A percentile compares a stretch with the other conserved stretches of the same genome.
These are phyloP conservation scores for Sarcomyxa edulis DNA, from an alignment of 768 basidiomycete genomes.

Conservation along the genomic window DNA sequence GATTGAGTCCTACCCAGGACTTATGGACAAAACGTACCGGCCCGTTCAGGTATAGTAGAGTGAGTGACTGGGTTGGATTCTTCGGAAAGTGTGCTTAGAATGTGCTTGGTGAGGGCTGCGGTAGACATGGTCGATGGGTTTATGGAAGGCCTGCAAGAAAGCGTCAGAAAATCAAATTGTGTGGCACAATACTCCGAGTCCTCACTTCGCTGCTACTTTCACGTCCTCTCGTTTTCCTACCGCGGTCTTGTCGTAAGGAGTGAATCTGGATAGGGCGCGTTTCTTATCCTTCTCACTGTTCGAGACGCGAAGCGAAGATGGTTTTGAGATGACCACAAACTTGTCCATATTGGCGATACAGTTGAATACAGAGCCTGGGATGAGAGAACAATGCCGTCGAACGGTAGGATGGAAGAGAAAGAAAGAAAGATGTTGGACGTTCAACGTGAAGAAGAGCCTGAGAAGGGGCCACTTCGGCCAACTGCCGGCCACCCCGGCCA, in stretches of 20 bases:
- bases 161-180: conserved; percentile 14
- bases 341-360: conserved; percentile 6
- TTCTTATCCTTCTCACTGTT: conserved; percentile 12
- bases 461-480: too few species aligned
- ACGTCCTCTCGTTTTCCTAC: conserved; percentile 8
- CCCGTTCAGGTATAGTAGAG: conserved; percentile 54
- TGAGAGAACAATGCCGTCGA: too few species aligned
- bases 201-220: conserved; percentile 5
- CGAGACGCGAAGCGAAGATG: neutral
- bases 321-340: conserved; percentile 8
- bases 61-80: conserved; percentile 77
- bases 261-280: conserved; percentile 10
- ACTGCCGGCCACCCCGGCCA: too few species aligned
- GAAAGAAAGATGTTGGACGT: too few species aligned
- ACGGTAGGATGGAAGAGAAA: neutral
- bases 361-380: too few species aligned
- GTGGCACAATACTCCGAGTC: neutral
- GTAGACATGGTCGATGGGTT: conserved; percentile 36
- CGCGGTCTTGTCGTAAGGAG: conserved; percentile 12
- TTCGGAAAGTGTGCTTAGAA: conserved; percentile 58
- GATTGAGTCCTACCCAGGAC: neutral
- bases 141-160: conserved; percentile 20
- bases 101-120: conserved; percentile 47
- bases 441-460: too few species aligned
- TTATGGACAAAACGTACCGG: conserved; percentile 43